These are phyloP conservation scores for Trichoderma sp. DNA, from an alignment of 2,329 filamentous ascomycete species.

Conservation along the genomic window DNA sequence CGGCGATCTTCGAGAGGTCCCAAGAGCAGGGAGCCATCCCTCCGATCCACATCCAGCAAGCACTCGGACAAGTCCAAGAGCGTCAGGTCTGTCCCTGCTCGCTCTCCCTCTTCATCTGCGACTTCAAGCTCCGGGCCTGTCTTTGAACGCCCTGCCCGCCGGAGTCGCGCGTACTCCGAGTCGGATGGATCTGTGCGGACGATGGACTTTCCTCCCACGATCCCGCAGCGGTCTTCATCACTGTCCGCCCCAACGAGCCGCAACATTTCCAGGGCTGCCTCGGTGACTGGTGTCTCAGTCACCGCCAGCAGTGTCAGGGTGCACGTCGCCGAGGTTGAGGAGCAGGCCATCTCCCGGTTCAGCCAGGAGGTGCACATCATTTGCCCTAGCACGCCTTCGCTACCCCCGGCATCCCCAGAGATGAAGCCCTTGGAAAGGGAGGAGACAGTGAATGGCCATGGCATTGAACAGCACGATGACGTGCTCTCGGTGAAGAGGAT, in stretches of 20 bases:
- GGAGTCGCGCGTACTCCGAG: conserved; percentile 49
- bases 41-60: conserved; percentile 64
- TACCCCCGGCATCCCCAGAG: conserved; percentile 2
- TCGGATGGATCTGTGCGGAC: conserved; percentile 58
- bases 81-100: conserved; percentile 50
- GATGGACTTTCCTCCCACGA: conserved; percentile 61
- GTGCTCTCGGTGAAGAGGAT: conserved; percentile 55
- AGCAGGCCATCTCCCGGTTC: background rate
- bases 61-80: conserved; percentile 58
- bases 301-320: conserved; percentile 6
- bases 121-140: conserved; percentile 48
- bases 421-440: conserved; percentile 33
- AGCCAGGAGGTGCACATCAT: conserved; percentile 22
- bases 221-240: conserved; percentile 61
- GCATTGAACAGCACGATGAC: conserved; percentile 57
- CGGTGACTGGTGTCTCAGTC: conserved; percentile 46
- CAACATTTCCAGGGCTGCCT: conserved; percentile 57
- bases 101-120: conserved; percentile 47
- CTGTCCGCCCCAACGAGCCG: conserved; percentile 65
- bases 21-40: conserved; percentile 56
- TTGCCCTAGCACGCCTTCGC: conserved; percentile 6
- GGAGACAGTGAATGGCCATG: conserved; percentile 41
- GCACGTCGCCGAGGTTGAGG: background rate
- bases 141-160: conserved; percentile 48
- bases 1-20: conserved; percentile 57